These are phyloP conservation scores for Elaphomyces granulatus DNA, from an alignment of 495 filamentous ascomycete species.

Conservation along the genomic window DNA sequence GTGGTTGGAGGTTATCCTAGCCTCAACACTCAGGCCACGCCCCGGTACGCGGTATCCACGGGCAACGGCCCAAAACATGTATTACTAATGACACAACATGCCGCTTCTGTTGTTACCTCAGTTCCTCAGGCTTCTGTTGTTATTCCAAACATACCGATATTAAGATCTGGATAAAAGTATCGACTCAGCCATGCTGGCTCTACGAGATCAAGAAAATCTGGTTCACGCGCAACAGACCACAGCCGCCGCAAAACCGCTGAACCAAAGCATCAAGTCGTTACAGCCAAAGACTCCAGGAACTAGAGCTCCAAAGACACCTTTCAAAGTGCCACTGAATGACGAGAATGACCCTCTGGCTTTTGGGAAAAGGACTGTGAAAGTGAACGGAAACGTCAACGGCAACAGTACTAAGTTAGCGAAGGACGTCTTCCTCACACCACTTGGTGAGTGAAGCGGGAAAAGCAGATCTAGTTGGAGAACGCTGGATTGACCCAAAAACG, in stretches of 20 bases:
- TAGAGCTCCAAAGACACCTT: conserved; percentile 67
- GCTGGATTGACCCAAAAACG: no score
- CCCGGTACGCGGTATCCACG: conserved; percentile 40
- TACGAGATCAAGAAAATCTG: conserved; percentile 84
- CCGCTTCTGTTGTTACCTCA: background rate
- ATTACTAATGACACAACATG: conserved; percentile 16
- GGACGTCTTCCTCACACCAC: conserved; percentile 67
- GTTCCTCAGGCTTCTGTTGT: background rate
- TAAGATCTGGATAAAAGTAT: no score
- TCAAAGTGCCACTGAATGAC: conserved; percentile 72
- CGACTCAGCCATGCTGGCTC: conserved; percentile 50
- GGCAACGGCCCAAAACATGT: conserved; percentile 32
- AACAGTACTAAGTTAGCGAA: conserved; percentile 47
- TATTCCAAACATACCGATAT: conserved; percentile 1
- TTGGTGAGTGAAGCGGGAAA: conserved; percentile 53
- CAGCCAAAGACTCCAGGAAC: conserved; percentile 68
- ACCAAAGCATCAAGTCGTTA: conserved; percentile 46
- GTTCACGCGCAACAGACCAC: conserved; percentile 59
- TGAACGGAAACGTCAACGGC: conserved; percentile 48
- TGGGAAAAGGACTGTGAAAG: conserved; percentile 49
- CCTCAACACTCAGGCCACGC: no score
- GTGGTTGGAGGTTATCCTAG: no score
- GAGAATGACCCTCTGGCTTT: conserved; percentile 61
- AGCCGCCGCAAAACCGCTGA: conserved; percentile 65
- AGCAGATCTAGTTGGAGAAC: no score